Conservation (phyloP, 257 asterid genomes). For the Echium plantagineum region DNA sequence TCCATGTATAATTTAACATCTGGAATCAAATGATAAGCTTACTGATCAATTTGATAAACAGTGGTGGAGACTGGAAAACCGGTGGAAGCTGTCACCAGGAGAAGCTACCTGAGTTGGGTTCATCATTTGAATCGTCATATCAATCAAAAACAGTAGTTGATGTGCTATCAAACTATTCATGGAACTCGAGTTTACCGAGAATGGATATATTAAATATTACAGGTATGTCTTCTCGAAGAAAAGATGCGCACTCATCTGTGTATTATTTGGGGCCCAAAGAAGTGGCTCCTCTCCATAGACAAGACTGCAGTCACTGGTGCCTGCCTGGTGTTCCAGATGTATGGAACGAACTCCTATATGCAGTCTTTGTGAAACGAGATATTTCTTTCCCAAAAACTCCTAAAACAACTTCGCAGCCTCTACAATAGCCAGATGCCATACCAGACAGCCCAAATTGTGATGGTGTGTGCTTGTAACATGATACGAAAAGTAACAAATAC, state of each 20-base stretch:
- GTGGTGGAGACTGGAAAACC: slow-evolving; percentile 81
- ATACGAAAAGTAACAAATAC: too few species aligned
- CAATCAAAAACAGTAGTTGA: slow-evolving; percentile 28
- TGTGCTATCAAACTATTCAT: slow-evolving; percentile 28
- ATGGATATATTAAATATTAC: slow-evolving; percentile 60
- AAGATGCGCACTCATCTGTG: slow-evolving; percentile 73
- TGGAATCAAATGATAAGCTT: background rate
- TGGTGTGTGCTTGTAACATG: background rate
- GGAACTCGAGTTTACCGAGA: slow-evolving; percentile 11
- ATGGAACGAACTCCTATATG: slow-evolving; percentile 85
- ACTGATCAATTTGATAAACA: slow-evolving; percentile 16
- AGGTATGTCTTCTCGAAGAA: slow-evolving; percentile 52
- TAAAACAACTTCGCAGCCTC: background rate
- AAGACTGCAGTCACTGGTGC: slow-evolving; percentile 99
- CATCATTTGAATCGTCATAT: slow-evolving; percentile 8
- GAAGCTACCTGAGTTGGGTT: slow-evolving; percentile 44
- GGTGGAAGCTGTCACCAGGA: slow-evolving; percentile 83
- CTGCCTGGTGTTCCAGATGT: slow-evolving; percentile 93
- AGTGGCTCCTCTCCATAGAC: slow-evolving; percentile 48
- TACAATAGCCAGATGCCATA: background rate
- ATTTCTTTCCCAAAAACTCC: background rate
- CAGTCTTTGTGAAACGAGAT: slow-evolving; percentile 38
- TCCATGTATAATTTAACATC: too few species aligned
- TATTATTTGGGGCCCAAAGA: slow-evolving; percentile 56
- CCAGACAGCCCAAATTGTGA: background rate